Base-by-base conservation (phyloP, 306 rosid species). In the Quercus cerris region DNA sequence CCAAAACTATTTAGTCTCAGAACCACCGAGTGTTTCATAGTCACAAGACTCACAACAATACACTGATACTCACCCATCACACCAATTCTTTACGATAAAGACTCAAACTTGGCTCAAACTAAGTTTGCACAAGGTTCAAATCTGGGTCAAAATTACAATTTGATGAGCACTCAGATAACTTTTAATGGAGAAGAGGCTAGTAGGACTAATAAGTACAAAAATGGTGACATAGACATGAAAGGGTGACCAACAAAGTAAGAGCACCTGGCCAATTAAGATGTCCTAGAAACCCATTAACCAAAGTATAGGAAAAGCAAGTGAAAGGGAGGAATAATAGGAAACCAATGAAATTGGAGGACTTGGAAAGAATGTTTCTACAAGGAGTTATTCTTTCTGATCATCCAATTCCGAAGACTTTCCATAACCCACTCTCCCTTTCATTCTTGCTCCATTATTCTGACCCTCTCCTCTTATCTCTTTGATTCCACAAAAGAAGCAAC, bases 1-100 rank as follows among this genome's bases (percentile, higher is more conserved):
- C 67, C 85, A 84, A 84, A 74, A 72, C 27, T 13, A 85, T 22
- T 71, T 33, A 83, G 57, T 23, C 68, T 70, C 73, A 77, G 75
- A 80, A 79, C 78, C 62, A 76, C 55, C 5, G 46, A n/a, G 56
- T 6, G 68, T 82, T 79, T 86, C 94, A 86, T 86, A 35, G 28
- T 38, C 80, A 10, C 22, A 22, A 22, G 22, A 22, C 22, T 22
- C 22, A 22, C 15, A 49, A 49, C 54, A 49, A 49, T 49, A 7
- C 62, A 52, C 84, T 56, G 64, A 44, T 33, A 18, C 68, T 56
- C 59, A 81, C 71, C 74, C 17, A 75, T 76, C 84, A 79, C 82
- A 71, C 67, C 41, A 80, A 66, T 20, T 59, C 73, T 75, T 84
- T 82, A 76, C 63, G 9, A 1, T 15, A 70, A 80, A 77, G 76